These are phyloP conservation scores for Solanum clarkiae DNA, from an alignment of 257 asterid species.

Conservation along the genomic window DNA sequence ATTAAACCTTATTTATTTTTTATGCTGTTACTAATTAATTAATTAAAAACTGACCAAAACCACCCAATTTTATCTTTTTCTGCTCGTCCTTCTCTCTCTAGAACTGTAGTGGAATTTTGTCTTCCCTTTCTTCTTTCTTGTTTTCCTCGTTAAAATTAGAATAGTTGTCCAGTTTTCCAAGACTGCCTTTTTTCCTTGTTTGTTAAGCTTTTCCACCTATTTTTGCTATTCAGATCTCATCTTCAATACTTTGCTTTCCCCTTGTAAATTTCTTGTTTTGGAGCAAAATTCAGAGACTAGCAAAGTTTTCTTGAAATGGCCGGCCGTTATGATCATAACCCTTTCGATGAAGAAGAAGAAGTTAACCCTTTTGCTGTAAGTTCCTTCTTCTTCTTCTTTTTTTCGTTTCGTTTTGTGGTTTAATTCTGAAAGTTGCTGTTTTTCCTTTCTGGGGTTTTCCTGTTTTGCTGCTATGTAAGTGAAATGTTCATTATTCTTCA, in stretches of 20 bases:
- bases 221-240: background rate
- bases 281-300: background rate
- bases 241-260: background rate
- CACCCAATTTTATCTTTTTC: background rate
- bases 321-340: conserved; percentile 2
- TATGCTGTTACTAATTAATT: background rate
- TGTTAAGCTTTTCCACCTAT: background rate
- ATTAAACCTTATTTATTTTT: background rate
- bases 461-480: background rate
- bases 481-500: background rate
- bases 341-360: conserved; percentile 11
- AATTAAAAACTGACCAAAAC: background rate
- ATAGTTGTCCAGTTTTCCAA: background rate
- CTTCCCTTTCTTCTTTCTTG: background rate
- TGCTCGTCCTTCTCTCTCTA: background rate
- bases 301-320: background rate
- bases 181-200: background rate
- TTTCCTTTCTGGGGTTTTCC: background rate
- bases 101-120: background rate
- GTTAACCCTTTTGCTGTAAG: conserved; percentile 14
- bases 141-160: background rate
- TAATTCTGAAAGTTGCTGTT: background rate
- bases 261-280: background rate
- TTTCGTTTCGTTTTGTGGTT: background rate
- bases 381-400: background rate